Conservation (phyloP, 2,329 filamentous ascomycete species). For the Pseudodiploospora longispora region DNA sequence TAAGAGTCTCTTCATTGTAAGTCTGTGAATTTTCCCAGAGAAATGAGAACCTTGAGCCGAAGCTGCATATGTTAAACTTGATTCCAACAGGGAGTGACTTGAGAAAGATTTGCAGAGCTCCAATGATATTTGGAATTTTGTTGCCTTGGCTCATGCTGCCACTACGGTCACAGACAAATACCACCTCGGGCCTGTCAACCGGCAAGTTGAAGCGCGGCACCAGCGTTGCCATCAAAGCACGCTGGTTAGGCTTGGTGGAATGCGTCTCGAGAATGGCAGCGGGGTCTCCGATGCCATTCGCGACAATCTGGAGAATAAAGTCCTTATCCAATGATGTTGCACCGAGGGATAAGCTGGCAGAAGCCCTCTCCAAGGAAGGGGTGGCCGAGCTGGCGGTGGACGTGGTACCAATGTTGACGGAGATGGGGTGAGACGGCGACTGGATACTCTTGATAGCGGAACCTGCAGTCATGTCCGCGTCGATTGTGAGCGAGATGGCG, state of each 20-base stretch:
- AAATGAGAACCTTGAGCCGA: slow-evolving; percentile 41
- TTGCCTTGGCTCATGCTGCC: slow-evolving; percentile 48
- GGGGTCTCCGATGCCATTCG: slow-evolving; percentile 52
- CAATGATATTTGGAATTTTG: slow-evolving; percentile 45
- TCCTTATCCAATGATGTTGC: slow-evolving; percentile 51
- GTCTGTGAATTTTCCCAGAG: slow-evolving; percentile 39
- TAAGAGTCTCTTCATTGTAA: slow-evolving; percentile 37
- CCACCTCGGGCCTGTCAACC: slow-evolving; percentile 48
- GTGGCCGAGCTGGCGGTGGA: slow-evolving; percentile 30
- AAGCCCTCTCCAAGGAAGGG: slow-evolving; percentile 51
- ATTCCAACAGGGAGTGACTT: slow-evolving; percentile 56
- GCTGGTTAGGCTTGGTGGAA: slow-evolving; percentile 49
- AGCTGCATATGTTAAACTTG: slow-evolving; percentile 65
- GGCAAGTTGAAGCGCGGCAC: slow-evolving; percentile 62
- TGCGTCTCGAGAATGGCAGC: slow-evolving; percentile 60
- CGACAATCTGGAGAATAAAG: slow-evolving; percentile 57
- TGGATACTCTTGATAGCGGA: slow-evolving; percentile 53
- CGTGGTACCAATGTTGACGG: slow-evolving; percentile 54
- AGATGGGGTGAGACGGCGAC: slow-evolving; percentile 61
- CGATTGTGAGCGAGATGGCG: slow-evolving; percentile 23
- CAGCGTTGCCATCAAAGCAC: slow-evolving; percentile 62
- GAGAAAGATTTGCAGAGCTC: slow-evolving; percentile 54
- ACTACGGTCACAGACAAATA: slow-evolving; percentile 66
- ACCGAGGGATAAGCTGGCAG: slow-evolving; percentile 49
- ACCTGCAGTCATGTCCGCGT: slow-evolving; percentile 39